These are phyloP conservation scores for Arthrobotrys conoides DNA, from an alignment of 2,329 filamentous ascomycete species.

Conservation along the genomic window DNA sequence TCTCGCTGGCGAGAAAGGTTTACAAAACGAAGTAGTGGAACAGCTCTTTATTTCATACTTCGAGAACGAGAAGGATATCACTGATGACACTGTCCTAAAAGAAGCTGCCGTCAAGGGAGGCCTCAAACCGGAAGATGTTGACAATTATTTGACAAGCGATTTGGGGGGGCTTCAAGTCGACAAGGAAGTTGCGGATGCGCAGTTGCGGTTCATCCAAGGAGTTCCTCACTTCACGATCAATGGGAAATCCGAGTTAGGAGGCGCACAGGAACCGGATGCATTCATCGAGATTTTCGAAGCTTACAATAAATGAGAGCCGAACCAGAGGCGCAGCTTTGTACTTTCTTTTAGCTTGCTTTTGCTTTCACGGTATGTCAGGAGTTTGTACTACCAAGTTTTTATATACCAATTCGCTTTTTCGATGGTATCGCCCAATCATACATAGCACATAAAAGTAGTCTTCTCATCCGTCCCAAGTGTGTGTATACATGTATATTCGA, in stretches of 20 bases:
- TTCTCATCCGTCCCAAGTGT: not conserved
- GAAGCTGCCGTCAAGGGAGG: constrained; percentile 72
- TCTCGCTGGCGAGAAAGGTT: constrained; percentile 73
- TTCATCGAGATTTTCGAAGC: constrained; percentile 77
- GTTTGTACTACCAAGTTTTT: not conserved
- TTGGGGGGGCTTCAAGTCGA: constrained; percentile 74
- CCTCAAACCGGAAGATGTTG: constrained; percentile 71
- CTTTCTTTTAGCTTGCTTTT: not conserved
- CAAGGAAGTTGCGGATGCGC: constrained; percentile 71
- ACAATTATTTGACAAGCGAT: constrained; percentile 66
- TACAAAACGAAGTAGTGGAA: constrained; percentile 75
- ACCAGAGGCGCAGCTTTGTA: not conserved
- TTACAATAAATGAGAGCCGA: constrained; percentile 12
- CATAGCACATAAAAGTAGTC: not conserved
- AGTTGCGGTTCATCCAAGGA: constrained; percentile 73
- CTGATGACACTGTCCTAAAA: constrained; percentile 71
- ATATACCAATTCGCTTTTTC: constrained; percentile 5
- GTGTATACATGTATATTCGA: not conserved
- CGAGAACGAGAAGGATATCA: constrained; percentile 76
- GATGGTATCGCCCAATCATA: not conserved
- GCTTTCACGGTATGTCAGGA: not conserved
- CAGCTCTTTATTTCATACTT: constrained; percentile 78
- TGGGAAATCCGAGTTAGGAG: constrained; percentile 76
- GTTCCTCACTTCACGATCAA: constrained; percentile 84
- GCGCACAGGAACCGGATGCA: constrained; percentile 78